phyloP scores from a whole-genome alignment of 257 asterid species.

The Capsicum pubescens region DNA sequence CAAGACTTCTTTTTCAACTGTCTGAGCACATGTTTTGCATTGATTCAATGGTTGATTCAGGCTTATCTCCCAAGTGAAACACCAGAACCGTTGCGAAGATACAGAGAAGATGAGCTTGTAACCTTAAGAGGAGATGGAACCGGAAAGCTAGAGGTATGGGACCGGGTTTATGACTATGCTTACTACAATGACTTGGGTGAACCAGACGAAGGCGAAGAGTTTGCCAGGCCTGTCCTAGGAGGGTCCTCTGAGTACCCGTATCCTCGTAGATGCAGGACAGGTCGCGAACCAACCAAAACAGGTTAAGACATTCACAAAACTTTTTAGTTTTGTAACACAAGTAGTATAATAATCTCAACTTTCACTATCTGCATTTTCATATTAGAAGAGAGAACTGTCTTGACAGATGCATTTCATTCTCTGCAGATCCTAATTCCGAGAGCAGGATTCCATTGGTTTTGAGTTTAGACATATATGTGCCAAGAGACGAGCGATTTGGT shows the following conservation, averaged over 20 bases:
- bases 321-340: not conserved
- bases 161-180: constrained; percentile 73
- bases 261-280: constrained; percentile 83
- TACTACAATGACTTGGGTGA: constrained; percentile 73
- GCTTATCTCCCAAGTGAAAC: constrained; percentile 74
- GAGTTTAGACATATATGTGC: constrained; percentile 68
- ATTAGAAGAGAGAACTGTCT: not conserved
- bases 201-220: constrained; percentile 62
- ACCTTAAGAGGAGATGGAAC: constrained; percentile 69
- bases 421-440: constrained; percentile 64
- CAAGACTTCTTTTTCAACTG: not conserved
- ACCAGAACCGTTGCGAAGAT: constrained; percentile 53
- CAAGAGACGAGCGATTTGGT: constrained; percentile 80
- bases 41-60: constrained; percentile 38
- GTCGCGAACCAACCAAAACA: constrained; percentile 57
- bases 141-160: constrained; percentile 70
- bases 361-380: no score
- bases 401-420: not conserved
- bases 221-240: constrained; percentile 66
- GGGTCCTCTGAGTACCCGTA: constrained; percentile 69
- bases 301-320: constrained; percentile 41
- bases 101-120: constrained; percentile 68
- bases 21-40: not conserved
- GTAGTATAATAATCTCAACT: not conserved
- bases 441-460: constrained; percentile 59